Base-by-base conservation (phyloP, 2,329 filamentous ascomycete species). In the Ceratocystis variospora region DNA sequence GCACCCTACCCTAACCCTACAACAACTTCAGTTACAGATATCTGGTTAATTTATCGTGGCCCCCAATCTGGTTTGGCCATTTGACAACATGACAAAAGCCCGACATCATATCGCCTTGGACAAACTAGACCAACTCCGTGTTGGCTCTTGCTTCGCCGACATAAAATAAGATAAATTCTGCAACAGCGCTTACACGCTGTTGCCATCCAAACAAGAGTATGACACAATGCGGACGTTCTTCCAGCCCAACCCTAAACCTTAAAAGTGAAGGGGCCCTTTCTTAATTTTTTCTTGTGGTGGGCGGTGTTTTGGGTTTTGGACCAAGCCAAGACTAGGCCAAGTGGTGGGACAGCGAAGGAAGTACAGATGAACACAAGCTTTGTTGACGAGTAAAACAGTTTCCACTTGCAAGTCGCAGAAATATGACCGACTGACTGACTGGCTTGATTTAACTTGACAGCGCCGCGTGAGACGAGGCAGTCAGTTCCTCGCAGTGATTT, bases 351-450 rank as follows among this genome's bases (percentile, higher is more conserved):
- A 53, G n/a, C 25, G 28, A 59, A 31, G 22, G 10, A 59, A 59
- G 55, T 59, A 59, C 55, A 37, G 55, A 59, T 37, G 55, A 59
- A 59, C 55, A 37, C 55, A 37, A 7, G 8, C 25, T 53, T 53
- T 59, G 2, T 19, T n/a, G 6, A 8, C 28, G 8, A n/a, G 15
- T 37, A 59, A 59, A 59, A 37, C 28, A 59, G 28, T 33, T 37
- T 17, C 10, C 31, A 19, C 28, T 59, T 37, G 25, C 55, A 17
- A 33, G 55, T 22, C 28, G n/a, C 25, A 33, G 15, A 59, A 7
- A 31, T 15, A 15, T 31, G 7, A 8, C 5, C 25, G 15, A 19
- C 19, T 28, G 50, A 55, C 37, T 41, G 37, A 15, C 37, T 41
- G 37, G 37, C 37, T 4, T 3, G 0, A 10, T 37, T 8, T 37